Evolutionary conservation across 2,329 filamentous ascomycete species (phyloP).

Genomic region (Claviceps spartinae): DNA sequence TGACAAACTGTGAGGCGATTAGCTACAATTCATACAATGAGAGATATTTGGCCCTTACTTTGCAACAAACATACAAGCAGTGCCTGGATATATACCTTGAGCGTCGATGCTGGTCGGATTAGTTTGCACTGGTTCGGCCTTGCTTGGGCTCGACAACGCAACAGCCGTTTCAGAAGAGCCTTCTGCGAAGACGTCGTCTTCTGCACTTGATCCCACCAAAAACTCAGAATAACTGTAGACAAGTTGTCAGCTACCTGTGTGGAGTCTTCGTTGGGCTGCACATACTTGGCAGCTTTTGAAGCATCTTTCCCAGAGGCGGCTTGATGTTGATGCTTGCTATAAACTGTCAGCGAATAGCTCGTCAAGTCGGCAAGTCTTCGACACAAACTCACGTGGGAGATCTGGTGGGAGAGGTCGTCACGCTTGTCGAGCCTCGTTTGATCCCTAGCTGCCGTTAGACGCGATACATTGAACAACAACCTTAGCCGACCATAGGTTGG

Average conservation of each 20-base stretch:
- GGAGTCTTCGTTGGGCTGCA: background rate
- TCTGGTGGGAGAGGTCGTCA: background rate
- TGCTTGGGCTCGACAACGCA: background rate
- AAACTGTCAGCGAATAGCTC: background rate
- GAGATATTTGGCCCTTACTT: conserved; percentile 36
- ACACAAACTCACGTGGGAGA: background rate
- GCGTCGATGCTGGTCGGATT: conserved; percentile 25
- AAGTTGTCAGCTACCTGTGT: background rate
- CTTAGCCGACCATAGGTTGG: background rate
- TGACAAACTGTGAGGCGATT: conserved; percentile 30
- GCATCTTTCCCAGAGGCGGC: conserved; percentile 6
- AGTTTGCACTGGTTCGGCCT: conserved; percentile 1
- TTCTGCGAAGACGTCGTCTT: conserved; percentile 11
- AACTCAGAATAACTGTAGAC: conserved; percentile 5
- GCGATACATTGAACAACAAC: background rate
- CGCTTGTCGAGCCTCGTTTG: conserved; percentile 1
- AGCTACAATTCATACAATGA: background rate
- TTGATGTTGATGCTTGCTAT: conserved; percentile 5
- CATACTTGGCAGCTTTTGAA: conserved; percentile 5
- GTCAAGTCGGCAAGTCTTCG: background rate
- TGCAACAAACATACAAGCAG: conserved; percentile 50
- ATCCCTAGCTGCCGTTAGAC: conserved; percentile 1
- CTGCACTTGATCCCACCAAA: conserved; percentile 8
- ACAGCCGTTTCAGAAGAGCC: conserved; percentile 1
- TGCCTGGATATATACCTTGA: conserved; percentile 38